Evolutionary conservation across 208 protist species (phyloP).

Genomic region (Herpetomonas muscarum): DNA sequence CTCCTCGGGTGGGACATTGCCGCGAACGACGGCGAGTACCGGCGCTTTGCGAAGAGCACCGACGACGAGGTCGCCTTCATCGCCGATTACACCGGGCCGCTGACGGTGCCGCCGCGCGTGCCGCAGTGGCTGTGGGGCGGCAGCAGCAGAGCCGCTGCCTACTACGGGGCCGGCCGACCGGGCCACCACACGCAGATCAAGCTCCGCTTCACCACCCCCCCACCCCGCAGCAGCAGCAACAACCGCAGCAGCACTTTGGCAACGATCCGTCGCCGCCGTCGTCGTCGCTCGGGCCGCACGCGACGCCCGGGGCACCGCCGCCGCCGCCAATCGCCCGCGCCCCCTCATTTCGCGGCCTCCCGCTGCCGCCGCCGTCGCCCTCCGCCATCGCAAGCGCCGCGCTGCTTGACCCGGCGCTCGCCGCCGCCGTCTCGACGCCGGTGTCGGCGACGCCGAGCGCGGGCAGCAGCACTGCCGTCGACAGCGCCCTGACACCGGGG

Average conservation of each 20-base stretch:
- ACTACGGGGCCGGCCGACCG: conserved; percentile 13
- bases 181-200: conserved; percentile 29
- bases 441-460: no score
- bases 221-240: conserved; percentile 1
- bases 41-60: conserved; percentile 47
- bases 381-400: no score
- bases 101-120: conserved; percentile 46
- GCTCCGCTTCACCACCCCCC: conserved; percentile 6
- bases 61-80: conserved; percentile 75
- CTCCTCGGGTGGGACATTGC: conserved; percentile 64
- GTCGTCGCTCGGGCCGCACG: no score
- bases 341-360: no score
- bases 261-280: background rate
- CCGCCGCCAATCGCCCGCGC: background rate
- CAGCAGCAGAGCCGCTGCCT: conserved; percentile 15
- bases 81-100: conserved; percentile 63
- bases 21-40: conserved; percentile 55
- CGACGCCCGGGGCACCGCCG: no score
- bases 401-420: no score
- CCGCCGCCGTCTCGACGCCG: no score
- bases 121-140: conserved; percentile 65
- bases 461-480: no score
- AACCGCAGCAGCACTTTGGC: background rate
- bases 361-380: no score
- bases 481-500: no score